Percentiles rank a stretch among this genome's conserved stretches.
These are phyloP conservation scores for Melanomma pulvis-pyrius DNA, from an alignment of 495 filamentous ascomycete genomes.

Conservation along the genomic window DNA sequence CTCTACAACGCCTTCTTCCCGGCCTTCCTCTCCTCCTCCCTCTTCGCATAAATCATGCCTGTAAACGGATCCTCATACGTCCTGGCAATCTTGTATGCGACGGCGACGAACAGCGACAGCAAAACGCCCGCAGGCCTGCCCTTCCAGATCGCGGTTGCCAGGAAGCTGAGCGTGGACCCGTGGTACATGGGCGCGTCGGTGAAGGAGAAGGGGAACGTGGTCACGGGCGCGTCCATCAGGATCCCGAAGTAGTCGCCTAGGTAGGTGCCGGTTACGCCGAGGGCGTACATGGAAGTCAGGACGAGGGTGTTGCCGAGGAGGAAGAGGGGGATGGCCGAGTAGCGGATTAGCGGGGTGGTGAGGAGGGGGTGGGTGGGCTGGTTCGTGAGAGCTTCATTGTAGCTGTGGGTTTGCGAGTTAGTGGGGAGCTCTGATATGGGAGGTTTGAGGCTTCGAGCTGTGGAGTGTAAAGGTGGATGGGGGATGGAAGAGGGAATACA, in stretches of 20 bases:
- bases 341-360: constrained; percentile 52
- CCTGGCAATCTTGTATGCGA: constrained; percentile 81
- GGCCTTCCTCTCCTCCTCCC: constrained; percentile 58
- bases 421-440: constrained; percentile 17
- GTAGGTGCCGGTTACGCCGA: constrained; percentile 97
- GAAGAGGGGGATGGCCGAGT: constrained; percentile 69
- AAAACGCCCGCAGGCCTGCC: constrained; percentile 87
- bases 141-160: constrained; percentile 84
- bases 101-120: constrained; percentile 72
- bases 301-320: constrained; percentile 81
- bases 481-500: constrained; percentile 41
- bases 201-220: constrained; percentile 93
- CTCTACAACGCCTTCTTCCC: constrained; percentile 49
- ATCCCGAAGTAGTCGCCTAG: constrained; percentile 98
- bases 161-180: constrained; percentile 87
- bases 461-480: constrained; percentile 27
- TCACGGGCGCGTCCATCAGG: constrained; percentile 91
- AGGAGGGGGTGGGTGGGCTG: constrained; percentile 77
- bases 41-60: constrained; percentile 88
- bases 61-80: constrained; percentile 98
- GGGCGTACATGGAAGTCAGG: constrained; percentile 81
- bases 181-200: constrained; percentile 95
- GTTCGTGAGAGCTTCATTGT: constrained; percentile 71
- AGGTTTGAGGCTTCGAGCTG: constrained; percentile 51
- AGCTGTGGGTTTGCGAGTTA: constrained; percentile 44